Base-by-base conservation (phyloP, 257 asterid species). In the Fraxinus cuspidata region DNA sequence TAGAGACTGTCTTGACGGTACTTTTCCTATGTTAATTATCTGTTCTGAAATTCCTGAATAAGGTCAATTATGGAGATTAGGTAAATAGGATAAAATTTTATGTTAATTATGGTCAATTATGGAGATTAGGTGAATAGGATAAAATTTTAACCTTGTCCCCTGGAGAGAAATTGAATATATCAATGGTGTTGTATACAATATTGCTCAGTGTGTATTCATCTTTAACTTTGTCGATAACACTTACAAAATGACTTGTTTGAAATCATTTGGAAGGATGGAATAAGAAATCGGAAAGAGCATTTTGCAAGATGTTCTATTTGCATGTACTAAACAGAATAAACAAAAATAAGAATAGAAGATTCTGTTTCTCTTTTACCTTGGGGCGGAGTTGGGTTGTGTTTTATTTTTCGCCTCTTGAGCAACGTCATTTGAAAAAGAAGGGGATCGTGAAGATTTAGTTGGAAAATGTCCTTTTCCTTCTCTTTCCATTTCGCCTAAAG, bases 1-100 rank as follows among this genome's bases (percentile, higher is more conserved):
- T 96, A 85, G 98, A 96, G 88, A 96, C 99, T 51, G 99, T 96
- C 80, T 88, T 96, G 88, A 96, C 98, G 92, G 99, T 96, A 92
- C 1, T 53, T 73, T 84, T 56, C 65, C 77, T 70, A 70, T 31
- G 16, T 74, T 68, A 78, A 8, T 16, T 25, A n/a, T 72, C 65
- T 44, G 29, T 70, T 69, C 2, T 32, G 28, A 47, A 28, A 23
- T 63, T 56, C 16, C n/a, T 1, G 28, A 16, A 15, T 27, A 38
- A 63, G 56, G 70, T 73, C 25, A 67, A 68, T 31, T 66, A 10
- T 73, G 3, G 69, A 63, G 60, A 27, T 29, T 49, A 37, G 15
- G 66, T 66, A 25, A 5, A 47, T 34, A 56, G 64, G 34, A 35
- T 73, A 3, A 21, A 37, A 60, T 74, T 29, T 13, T 15, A 0